Conservation (phyloP, 306 rosid genomes). For the Comarum palustre region DNA sequence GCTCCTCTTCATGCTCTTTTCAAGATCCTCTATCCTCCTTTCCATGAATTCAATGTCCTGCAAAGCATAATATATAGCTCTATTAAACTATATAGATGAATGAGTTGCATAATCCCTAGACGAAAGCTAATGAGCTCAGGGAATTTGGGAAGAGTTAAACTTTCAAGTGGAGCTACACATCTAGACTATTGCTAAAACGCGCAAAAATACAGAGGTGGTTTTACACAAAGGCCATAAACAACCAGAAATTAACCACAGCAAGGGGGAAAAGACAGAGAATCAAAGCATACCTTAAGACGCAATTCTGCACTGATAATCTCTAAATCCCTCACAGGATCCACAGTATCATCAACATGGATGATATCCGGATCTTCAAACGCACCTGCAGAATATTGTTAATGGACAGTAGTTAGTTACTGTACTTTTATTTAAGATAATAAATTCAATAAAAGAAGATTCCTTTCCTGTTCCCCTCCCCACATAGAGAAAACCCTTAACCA, state of each 20-base stretch:
- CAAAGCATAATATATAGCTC: slow-evolving; percentile 17
- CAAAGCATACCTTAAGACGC: slow-evolving; percentile 67
- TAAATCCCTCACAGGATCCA: slow-evolving; percentile 97
- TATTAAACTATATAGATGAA: slow-evolving; percentile 9
- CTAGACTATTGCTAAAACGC: background rate
- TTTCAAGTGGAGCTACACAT: background rate
- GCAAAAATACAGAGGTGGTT: background rate
- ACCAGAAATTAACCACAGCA: background rate
- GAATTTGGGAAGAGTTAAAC: background rate
- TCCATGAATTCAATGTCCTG: slow-evolving; percentile 92
- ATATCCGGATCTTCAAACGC: slow-evolving; percentile 98
- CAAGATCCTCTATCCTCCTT: slow-evolving; percentile 75
- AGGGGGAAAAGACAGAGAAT: background rate
- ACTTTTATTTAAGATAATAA: background rate
- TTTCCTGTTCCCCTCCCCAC: background rate
- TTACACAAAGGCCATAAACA: background rate
- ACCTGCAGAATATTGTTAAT: slow-evolving; percentile 37
- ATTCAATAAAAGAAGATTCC: background rate
- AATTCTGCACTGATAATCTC: slow-evolving; percentile 80
- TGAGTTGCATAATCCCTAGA: background rate
- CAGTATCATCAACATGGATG: slow-evolving; percentile 86
- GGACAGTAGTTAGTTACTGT: background rate
- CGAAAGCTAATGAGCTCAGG: background rate
- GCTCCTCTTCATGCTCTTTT: slow-evolving; percentile 99
- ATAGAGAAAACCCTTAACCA: background rate